Percentiles rank a stretch among this genome's conserved stretches.
phyloP scores from a whole-genome alignment of 129 eudicot genomes.

The Erigeron canadensis region DNA sequence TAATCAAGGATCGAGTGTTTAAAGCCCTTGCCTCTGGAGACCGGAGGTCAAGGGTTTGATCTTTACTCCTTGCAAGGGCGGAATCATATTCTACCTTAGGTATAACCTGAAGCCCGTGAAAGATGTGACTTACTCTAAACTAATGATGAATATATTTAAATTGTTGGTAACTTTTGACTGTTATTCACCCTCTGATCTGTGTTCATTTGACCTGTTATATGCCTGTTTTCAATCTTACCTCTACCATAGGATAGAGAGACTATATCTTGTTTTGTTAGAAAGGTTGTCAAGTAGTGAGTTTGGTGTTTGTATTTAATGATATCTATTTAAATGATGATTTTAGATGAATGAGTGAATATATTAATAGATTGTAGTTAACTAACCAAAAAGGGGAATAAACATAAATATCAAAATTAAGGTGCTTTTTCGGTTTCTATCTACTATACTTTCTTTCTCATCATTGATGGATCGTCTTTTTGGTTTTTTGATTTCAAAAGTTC shows the following conservation, averaged over 20 bases:
- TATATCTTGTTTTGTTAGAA: background rate
- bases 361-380: background rate
- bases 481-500: slow-evolving; percentile 9
- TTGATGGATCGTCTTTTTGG: background rate
- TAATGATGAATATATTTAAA: too few relatives aligned
- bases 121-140: too few relatives aligned
- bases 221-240: too few relatives aligned
- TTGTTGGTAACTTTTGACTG: too few relatives aligned
- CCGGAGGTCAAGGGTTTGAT: too few relatives aligned
- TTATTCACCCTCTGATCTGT: background rate
- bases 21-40: too few relatives aligned
- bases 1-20: too few relatives aligned
- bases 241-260: too few relatives aligned
- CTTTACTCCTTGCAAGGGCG: too few relatives aligned
- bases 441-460: slow-evolving; percentile 11
- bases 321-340: too few relatives aligned
- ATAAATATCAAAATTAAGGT: slow-evolving; percentile 16
- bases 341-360: slow-evolving; percentile 31
- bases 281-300: background rate
- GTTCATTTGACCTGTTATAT: background rate
- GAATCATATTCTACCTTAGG: too few relatives aligned
- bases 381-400: slow-evolving; percentile 21
- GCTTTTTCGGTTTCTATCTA: slow-evolving; percentile 15
- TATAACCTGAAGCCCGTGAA: too few relatives aligned
- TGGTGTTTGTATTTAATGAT: background rate